Evolutionary conservation across 257 asterid species (phyloP).

Genomic region (Solanum peruvianum): DNA sequence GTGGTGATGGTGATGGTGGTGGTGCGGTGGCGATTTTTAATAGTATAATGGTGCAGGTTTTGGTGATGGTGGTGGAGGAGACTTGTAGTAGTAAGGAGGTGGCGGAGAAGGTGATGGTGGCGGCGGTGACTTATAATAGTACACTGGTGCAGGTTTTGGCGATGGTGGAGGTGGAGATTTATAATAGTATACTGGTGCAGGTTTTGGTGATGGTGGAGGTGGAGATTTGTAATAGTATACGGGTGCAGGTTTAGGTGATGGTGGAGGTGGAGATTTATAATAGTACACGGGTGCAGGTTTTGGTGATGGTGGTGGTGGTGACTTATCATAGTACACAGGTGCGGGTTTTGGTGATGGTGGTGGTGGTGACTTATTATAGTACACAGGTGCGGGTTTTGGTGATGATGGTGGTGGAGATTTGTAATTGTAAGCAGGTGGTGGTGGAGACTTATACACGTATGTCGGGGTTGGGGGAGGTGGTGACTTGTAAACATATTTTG

Average conservation of each 20-base stretch:
- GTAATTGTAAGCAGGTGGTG: background rate
- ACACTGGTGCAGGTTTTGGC: background rate
- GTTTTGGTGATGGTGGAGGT: background rate
- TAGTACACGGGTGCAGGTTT: background rate
- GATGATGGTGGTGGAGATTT: constrained; percentile 20
- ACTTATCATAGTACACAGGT: background rate
- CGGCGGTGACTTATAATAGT: background rate
- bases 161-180: constrained; percentile 13
- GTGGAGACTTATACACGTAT: background rate
- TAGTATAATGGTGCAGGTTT: background rate
- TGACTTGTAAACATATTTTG: constrained; percentile 11
- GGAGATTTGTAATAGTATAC: background rate
- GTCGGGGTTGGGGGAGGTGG: constrained; percentile 20
- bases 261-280: background rate
- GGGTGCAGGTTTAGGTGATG: background rate
- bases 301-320: background rate
- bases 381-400: background rate
- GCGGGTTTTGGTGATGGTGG: background rate
- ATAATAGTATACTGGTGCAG: background rate
- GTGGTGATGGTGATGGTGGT: background rate
- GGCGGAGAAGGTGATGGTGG: background rate
- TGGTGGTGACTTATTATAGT: background rate
- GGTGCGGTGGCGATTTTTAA: background rate
- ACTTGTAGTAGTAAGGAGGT: background rate
- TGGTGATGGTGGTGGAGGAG: background rate